Percentiles rank a stretch among this genome's conserved stretches.
These are phyloP conservation scores for Scenedesmus sp. DNA, from an alignment of 163 green algal genomes.

Conservation along the genomic window DNA sequence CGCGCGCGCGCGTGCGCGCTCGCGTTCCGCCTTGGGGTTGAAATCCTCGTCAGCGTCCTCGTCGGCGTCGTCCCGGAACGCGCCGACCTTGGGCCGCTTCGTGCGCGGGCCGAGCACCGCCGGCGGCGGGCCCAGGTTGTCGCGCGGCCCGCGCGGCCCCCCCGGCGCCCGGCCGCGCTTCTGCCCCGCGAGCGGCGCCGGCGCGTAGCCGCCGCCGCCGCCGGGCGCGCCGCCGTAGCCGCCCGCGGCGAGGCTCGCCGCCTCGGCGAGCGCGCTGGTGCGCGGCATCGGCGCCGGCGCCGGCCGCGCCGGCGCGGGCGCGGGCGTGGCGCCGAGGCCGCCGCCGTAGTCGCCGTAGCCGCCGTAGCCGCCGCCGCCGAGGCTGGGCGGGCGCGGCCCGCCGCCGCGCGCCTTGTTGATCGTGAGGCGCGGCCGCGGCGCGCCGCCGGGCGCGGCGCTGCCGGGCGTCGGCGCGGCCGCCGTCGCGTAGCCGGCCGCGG, in stretches of 20 bases:
- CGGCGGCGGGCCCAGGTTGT: conserved; percentile 1
- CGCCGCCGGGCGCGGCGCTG: not conserved
- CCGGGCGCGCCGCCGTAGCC: no score
- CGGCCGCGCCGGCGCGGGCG: no score
- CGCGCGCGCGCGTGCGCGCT: no score
- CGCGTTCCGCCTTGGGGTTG: conserved; percentile 38
- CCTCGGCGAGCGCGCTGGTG: no score
- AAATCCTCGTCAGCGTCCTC: conserved; percentile 36
- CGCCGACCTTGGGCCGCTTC: conserved; percentile 25
- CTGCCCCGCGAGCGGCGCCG: no score
- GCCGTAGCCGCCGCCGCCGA: no score
- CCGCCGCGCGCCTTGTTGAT: conserved; percentile 18
- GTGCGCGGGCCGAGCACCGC: conserved; percentile 11
- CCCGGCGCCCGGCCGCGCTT: conserved; percentile 12
- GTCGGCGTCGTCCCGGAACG: conserved; percentile 9
- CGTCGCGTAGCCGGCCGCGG: not conserved
- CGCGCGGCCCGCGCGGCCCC: not conserved
- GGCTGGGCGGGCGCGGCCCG: no score
- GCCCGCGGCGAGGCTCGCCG: no score
- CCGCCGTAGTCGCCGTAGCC: not conserved
- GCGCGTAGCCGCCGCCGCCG: no score
- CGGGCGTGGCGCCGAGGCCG: no score
- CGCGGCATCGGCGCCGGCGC: no score
- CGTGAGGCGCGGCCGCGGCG: conserved; percentile 15
- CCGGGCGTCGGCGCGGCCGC: not conserved